These are phyloP conservation scores for Geotrichum citri-aurantii DNA, from an alignment of 1,139 yeast species.

Conservation along the genomic window DNA sequence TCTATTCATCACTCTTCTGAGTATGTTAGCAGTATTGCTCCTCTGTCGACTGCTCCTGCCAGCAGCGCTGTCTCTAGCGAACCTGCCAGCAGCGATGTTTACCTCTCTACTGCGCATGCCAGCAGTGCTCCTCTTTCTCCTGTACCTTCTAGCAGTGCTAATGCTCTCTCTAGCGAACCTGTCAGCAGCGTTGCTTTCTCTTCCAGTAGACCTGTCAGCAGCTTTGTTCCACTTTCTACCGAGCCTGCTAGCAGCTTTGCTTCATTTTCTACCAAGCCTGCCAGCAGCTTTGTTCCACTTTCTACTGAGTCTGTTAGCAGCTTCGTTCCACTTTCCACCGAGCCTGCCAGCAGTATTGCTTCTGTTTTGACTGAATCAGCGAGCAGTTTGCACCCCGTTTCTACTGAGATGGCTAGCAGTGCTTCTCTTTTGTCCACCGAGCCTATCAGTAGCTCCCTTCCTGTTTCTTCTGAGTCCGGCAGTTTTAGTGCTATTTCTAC, in stretches of 20 bases:
- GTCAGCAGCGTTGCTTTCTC: neutral
- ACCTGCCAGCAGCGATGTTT: neutral
- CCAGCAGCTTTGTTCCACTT: no score
- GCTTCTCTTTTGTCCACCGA: no score
- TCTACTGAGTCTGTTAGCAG: no score
- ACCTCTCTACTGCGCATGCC: neutral
- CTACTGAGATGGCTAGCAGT: no score
- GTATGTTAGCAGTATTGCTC: slow-evolving; percentile 3
- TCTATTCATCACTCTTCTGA: neutral
- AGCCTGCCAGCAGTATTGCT: no score
- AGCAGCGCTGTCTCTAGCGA: slow-evolving; percentile 4
- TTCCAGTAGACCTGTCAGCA: slow-evolving; percentile 1
- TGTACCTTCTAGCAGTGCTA: neutral
- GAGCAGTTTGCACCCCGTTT: no score
- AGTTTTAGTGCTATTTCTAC: neutral
- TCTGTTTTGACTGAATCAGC: neutral
- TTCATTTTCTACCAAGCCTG: no score
- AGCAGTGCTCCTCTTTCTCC: no score
- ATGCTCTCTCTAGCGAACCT: neutral
- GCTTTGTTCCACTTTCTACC: neutral
- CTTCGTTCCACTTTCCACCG: no score
- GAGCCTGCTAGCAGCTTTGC: no score
- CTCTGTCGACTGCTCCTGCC: slow-evolving; percentile 4
- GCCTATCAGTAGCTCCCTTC: no score
- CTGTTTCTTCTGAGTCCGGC: neutral